Evolutionary conservation across 768 basidiomycete genomes (phyloP), one percentile per base, ranked within the genome.

Genomic region (Hypholoma sublateritium): DNA sequence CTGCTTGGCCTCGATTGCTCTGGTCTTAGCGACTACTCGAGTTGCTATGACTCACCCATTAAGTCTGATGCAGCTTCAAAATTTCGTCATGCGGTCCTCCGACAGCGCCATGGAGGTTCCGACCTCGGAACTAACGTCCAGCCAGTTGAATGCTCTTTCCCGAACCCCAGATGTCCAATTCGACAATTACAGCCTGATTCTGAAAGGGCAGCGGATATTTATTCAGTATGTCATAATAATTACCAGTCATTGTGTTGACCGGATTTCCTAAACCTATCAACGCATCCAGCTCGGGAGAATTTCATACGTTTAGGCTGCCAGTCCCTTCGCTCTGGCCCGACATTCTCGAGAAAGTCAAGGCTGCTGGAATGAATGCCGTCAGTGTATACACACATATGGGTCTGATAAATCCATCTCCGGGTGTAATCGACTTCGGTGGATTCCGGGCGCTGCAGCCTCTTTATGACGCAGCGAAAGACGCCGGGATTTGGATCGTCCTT

Each of bases 311-410:
- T 74, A 83, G 90, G 21, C 72, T 93, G 7, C 92, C 90, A 9
- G 87, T 92, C 0, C 89, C 88, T 14, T 83, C 83, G 3, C 70
- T 93, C 54, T 94, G 92, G 91, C 78, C 84, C 12, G 92, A 93
- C 64, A 84, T 93, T 49, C 80, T 93, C 41, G 86, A 93, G 61
- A 93, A 90, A 66, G 75, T 84, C 57, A 90, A 90, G 64, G 92
- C 90, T 4, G 85, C 88, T 0, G 92, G 92, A 11, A 75, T 94
- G 57, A 94, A 93, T 62, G 82, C 82, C 0, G 72, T 91, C 61
- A 89, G 88, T 60, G 81, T 93, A 22, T 93, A 93, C 63, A 83
- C 83, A 0, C 90, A 93, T 61, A 89, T 91, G 91, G 91, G 82
- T 3, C 67, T 91, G 42, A 80, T 84, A 32, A 89, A 93, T 59